Evolutionary conservation across 1,284 basidiomycete species (phyloP).

Genomic region (Melampsora larici-populina): DNA sequence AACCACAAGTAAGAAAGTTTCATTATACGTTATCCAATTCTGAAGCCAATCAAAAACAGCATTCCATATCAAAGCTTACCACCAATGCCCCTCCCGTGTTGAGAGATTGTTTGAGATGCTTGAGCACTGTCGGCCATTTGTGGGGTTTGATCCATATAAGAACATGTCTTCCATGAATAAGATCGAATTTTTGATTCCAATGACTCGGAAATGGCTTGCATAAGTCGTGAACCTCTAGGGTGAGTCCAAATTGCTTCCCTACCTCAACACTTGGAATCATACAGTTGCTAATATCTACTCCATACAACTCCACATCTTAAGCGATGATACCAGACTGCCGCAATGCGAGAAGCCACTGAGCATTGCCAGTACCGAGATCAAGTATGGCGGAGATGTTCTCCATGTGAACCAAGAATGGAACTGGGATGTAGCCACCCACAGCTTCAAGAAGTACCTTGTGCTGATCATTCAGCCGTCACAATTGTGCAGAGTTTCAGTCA

Average conservation of each 20-base stretch:
- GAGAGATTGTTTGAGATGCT: slow-evolving; percentile 19
- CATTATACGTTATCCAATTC: no score
- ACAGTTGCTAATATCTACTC: slow-evolving; percentile 23
- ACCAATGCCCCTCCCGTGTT: slow-evolving; percentile 28
- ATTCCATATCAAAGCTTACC: neutral
- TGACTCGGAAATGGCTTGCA: slow-evolving; percentile 21
- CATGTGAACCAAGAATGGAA: slow-evolving; percentile 4
- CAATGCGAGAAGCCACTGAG: slow-evolving; percentile 27
- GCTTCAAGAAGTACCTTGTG: slow-evolving; percentile 33
- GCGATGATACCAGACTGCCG: slow-evolving; percentile 30
- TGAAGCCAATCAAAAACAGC: no score
- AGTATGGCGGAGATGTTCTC: slow-evolving; percentile 27
- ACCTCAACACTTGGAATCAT: slow-evolving; percentile 22
- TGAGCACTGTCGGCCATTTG: slow-evolving; percentile 24
- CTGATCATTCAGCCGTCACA: slow-evolving; percentile 21
- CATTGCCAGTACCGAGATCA: slow-evolving; percentile 38
- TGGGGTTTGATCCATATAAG: slow-evolving; percentile 37
- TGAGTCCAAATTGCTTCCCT: slow-evolving; percentile 8
- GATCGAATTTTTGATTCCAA: slow-evolving; percentile 34
- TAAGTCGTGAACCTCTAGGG: slow-evolving; percentile 17
- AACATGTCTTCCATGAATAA: slow-evolving; percentile 27
- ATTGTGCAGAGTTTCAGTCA: slow-evolving; percentile 21
- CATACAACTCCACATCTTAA: slow-evolving; percentile 15
- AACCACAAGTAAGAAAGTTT: neutral
- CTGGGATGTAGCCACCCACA: slow-evolving; percentile 30